These are phyloP conservation scores for Colletotrichum siamense DNA, from an alignment of 2,329 filamentous ascomycete genomes.

Conservation along the genomic window DNA sequence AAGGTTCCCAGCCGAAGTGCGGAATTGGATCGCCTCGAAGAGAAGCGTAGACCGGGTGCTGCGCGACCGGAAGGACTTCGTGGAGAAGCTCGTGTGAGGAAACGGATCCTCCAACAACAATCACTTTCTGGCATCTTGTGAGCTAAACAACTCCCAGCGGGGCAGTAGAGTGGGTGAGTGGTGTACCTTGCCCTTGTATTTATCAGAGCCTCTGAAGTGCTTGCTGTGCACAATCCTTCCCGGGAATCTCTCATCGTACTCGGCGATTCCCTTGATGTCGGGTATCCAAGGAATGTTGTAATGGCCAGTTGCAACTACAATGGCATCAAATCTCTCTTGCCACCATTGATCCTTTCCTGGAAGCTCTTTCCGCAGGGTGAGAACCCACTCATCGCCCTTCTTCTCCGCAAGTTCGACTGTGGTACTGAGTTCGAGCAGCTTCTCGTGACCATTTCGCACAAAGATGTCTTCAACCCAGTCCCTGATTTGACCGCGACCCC, in stretches of 20 bases:
- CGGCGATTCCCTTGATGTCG: constrained; percentile 42
- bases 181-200: constrained; percentile 25
- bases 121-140: constrained; percentile 43
- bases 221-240: constrained; percentile 45
- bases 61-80: constrained; percentile 50
- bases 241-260: constrained; percentile 41
- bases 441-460: constrained; percentile 29
- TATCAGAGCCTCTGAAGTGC: constrained; percentile 37
- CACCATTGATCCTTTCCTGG: constrained; percentile 42
- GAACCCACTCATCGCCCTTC: constrained; percentile 47
- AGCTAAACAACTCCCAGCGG: background rate
- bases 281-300: constrained; percentile 46
- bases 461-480: constrained; percentile 54
- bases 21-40: constrained; percentile 49
- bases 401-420: constrained; percentile 62
- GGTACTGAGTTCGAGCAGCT: constrained; percentile 54
- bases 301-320: constrained; percentile 46
- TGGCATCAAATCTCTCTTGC: constrained; percentile 44
- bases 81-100: constrained; percentile 63
- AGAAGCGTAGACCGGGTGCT: constrained; percentile 54
- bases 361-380: constrained; percentile 52
- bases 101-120: constrained; percentile 63
- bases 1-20: constrained; percentile 62
- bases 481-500: constrained; percentile 59
- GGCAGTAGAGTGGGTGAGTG: background rate